Evolutionary conservation across 1,284 basidiomycete genomes (phyloP).

Genomic region (Sporisorium iseilematis-ciliati): DNA sequence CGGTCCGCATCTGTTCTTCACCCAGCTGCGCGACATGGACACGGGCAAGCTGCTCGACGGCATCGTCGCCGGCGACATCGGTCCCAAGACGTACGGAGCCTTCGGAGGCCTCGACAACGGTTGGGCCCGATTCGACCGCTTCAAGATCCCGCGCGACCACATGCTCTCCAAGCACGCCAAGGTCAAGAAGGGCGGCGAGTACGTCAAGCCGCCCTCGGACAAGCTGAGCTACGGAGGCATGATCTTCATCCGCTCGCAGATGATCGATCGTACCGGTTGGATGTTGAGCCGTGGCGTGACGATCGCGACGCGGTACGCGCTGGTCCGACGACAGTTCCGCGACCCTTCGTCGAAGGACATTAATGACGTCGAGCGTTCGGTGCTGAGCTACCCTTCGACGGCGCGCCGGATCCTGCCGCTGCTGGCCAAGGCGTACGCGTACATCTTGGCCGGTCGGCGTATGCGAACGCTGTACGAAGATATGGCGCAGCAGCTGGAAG

Average conservation of each 20-base stretch:
- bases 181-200: conserved; percentile 78
- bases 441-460: conserved; percentile 64
- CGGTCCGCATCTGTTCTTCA: conserved; percentile 83
- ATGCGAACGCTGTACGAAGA: conserved; percentile 70
- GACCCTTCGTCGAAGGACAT: conserved; percentile 65
- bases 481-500: conserved; percentile 65
- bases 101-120: conserved; percentile 78
- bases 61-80: conserved; percentile 80
- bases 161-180: conserved; percentile 83
- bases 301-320: conserved; percentile 80
- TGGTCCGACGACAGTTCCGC: conserved; percentile 77
- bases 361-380: conserved; percentile 70
- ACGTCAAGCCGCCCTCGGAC: conserved; percentile 78
- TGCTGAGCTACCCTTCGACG: conserved; percentile 70
- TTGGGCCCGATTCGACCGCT: conserved; percentile 77
- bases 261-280: conserved; percentile 77
- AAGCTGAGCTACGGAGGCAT: conserved; percentile 81
- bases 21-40: conserved; percentile 73
- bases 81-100: conserved; percentile 74
- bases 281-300: conserved; percentile 77
- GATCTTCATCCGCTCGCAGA: conserved; percentile 71
- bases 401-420: conserved; percentile 70
- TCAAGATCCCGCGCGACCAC: conserved; percentile 79
- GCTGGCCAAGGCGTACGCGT: conserved; percentile 70
- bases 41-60: conserved; percentile 76